Conservation (phyloP, 805 yeast genomes). For the Ogataea populi-albae region DNA sequence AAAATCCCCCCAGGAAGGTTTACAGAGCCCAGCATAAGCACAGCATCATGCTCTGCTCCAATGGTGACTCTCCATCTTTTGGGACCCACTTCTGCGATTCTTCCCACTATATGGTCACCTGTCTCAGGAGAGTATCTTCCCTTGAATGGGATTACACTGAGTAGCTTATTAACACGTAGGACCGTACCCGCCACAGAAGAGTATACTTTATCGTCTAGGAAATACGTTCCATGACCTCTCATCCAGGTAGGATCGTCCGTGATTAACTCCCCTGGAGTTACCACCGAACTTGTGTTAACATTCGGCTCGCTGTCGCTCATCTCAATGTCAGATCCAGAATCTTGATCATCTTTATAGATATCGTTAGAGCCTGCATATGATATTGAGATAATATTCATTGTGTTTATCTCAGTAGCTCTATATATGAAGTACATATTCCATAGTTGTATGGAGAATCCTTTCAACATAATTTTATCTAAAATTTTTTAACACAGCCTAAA, state of each 20-base stretch:
- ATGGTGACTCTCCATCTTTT: conserved; percentile 96
- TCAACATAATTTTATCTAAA: no score
- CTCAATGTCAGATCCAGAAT: conserved; percentile 24
- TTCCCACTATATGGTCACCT: conserved; percentile 93
- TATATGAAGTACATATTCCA: background rate
- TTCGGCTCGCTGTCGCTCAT: conserved; percentile 12
- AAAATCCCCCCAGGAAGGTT: conserved; percentile 96
- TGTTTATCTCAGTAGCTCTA: no score
- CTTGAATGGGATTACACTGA: conserved; percentile 80
- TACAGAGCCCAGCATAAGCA: conserved; percentile 89
- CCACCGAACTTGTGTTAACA: conserved; percentile 39
- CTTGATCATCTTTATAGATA: conserved; percentile 14
- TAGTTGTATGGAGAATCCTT: no score
- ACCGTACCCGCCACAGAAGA: conserved; percentile 93
- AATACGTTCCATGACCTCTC: conserved; percentile 97
- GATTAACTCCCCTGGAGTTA: conserved; percentile 95
- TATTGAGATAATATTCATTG: conserved; percentile 29
- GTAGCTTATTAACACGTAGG: conserved; percentile 77
- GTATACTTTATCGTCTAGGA: conserved; percentile 68
- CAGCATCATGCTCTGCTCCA: conserved; percentile 92
- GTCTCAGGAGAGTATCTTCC: conserved; percentile 92
- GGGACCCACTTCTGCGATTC: conserved; percentile 90
- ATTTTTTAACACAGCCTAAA: no score
- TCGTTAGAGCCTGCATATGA: conserved; percentile 19
- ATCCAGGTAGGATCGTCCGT: conserved; percentile 96